Evolutionary conservation across 257 asterid genomes (phyloP).

Genomic region (Nyctanthes arbortristis): DNA sequence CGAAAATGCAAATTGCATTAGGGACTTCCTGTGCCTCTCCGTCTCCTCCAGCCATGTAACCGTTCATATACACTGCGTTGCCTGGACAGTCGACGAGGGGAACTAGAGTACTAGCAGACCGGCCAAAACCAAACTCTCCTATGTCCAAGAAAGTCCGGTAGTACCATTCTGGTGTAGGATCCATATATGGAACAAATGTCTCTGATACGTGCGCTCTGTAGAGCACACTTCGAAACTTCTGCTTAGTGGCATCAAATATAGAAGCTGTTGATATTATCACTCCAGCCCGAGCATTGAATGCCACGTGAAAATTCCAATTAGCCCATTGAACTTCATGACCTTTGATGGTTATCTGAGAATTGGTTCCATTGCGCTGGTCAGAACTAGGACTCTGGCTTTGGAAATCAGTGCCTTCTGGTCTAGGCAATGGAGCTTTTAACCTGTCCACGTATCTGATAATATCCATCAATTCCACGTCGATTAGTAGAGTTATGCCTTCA

Average conservation of each 20-base stretch:
- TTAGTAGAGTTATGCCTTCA: constrained; percentile 46
- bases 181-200: constrained; percentile 86
- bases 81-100: constrained; percentile 60
- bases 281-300: constrained; percentile 67
- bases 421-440: constrained; percentile 40
- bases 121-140: constrained; percentile 82
- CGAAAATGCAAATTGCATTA: constrained; percentile 58
- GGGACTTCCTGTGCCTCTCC: constrained; percentile 45
- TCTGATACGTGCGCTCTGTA: constrained; percentile 75
- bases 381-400: constrained; percentile 35
- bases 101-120: constrained; percentile 56
- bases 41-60: constrained; percentile 55
- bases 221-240: constrained; percentile 47
- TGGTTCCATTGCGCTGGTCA: constrained; percentile 28
- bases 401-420: constrained; percentile 52
- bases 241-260: constrained; percentile 30
- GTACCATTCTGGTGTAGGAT: constrained; percentile 67
- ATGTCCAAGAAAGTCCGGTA: constrained; percentile 69
- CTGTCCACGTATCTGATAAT: constrained; percentile 47
- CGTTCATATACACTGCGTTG: constrained; percentile 57
- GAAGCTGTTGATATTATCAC: constrained; percentile 59
- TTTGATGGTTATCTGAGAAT: constrained; percentile 28
- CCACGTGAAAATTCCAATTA: constrained; percentile 66
- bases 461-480: constrained; percentile 51
- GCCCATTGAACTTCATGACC: constrained; percentile 58